phyloP scores from a whole-genome alignment of 2,329 filamentous ascomycete species.

The Stemphylium vesicarium region DNA sequence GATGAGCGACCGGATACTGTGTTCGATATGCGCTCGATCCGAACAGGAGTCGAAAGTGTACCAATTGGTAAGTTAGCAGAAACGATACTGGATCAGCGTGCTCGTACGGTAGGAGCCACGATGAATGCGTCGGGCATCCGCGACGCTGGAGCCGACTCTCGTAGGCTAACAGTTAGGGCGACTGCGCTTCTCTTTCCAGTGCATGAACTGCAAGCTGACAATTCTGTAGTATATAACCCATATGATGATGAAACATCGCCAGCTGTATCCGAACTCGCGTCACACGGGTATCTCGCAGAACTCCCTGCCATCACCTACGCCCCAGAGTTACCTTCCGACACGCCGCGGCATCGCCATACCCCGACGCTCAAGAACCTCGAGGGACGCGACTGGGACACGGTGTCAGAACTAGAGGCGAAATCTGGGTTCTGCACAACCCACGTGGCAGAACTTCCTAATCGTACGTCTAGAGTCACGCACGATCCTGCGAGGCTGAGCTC shows the following conservation, averaged over 20 bases:
- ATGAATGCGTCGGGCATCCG: too few species aligned
- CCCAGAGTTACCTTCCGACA: not conserved
- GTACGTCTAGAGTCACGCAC: not conserved
- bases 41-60: not conserved
- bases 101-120: too few species aligned
- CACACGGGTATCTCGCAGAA: not conserved
- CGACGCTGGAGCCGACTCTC: too few species aligned
- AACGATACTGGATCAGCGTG: not conserved
- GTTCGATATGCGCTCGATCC: not conserved
- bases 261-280: too few species aligned
- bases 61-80: not conserved
- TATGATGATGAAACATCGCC: too few species aligned
- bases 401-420: not conserved
- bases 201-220: too few species aligned
- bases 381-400: not conserved
- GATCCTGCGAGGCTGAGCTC: slow-evolving; percentile 2
- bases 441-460: not conserved
- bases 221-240: too few species aligned
- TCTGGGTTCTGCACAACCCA: not conserved
- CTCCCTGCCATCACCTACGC: not conserved
- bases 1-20: not conserved
- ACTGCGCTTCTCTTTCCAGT: too few species aligned
- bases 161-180: too few species aligned
- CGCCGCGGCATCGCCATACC: not conserved
- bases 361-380: slow-evolving; percentile 5